Percentiles rank a stretch among this genome's conserved stretches.
Evolutionary conservation across 768 basidiomycete genomes (phyloP).

Genomic region (Leccinum incarnatum): DNA sequence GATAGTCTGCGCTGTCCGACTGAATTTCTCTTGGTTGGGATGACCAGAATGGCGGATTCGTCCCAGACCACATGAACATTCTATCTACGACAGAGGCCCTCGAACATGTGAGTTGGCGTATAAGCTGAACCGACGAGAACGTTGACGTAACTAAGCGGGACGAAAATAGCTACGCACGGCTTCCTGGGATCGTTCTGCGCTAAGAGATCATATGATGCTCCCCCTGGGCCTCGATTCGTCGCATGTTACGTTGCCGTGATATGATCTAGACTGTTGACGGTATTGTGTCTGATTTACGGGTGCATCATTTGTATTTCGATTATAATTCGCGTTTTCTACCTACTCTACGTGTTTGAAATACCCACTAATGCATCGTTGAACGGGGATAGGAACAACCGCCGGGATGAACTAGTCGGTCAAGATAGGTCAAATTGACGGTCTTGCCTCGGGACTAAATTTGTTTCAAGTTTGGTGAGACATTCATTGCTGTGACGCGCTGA

Average conservation of each 20-base stretch:
- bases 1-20: neutral
- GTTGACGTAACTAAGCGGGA: constrained; percentile 4
- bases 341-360: neutral
- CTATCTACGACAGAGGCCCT: constrained; percentile 55
- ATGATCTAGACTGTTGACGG: neutral
- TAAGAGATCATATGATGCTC: constrained; percentile 53
- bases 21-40: neutral
- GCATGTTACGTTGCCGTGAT: constrained; percentile 18
- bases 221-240: constrained; percentile 51
- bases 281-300: neutral
- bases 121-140: neutral
- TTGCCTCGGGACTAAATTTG: neutral
- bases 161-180: constrained; percentile 46
- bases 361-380: neutral
- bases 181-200: constrained; percentile 47
- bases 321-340: neutral
- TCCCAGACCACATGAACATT: constrained; percentile 80
- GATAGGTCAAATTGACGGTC: neutral
- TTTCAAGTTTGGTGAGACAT: neutral
- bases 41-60: constrained; percentile 46
- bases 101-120: constrained; percentile 47
- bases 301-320: neutral
- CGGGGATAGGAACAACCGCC: neutral
- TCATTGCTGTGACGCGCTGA: no score
- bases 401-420: neutral